Evolutionary conservation across 805 yeast species (phyloP).

Genomic region (Candida nitratophila): DNA sequence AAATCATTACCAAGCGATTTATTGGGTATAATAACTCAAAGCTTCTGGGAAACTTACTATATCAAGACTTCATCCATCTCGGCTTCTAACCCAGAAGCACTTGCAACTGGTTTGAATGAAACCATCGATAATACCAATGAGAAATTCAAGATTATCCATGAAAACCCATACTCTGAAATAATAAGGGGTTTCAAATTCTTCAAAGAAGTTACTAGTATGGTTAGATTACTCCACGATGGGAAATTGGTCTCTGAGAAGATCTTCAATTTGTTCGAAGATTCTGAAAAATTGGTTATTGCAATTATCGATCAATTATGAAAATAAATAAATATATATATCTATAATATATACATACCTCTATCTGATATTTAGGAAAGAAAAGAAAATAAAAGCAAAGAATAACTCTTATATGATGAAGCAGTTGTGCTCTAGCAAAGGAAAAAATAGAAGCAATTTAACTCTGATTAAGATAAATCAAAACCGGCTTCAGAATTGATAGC

Average conservation of each 20-base stretch:
- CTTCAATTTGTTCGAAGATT: not conserved
- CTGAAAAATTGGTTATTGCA: not conserved
- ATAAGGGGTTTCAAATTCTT: slow-evolving; percentile 16
- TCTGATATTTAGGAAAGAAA: no score
- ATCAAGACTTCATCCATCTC: slow-evolving; percentile 35
- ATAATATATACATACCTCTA: no score
- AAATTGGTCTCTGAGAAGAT: not conserved
- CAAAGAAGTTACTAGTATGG: slow-evolving; percentile 16
- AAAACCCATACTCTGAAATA: slow-evolving; percentile 14
- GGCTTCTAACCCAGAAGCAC: slow-evolving; percentile 27
- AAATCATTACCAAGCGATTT: slow-evolving; percentile 51
- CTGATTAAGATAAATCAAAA: slow-evolving; percentile 63
- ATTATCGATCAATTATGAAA: not conserved
- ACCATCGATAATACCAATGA: not conserved
- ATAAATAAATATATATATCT: not conserved
- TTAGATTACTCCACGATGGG: slow-evolving; percentile 8
- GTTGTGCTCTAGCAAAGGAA: no score
- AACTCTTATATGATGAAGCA: no score
- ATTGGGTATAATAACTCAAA: slow-evolving; percentile 52
- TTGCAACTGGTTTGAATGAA: slow-evolving; percentile 28
- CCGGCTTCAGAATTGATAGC: slow-evolving; percentile 81
- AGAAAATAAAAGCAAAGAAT: no score
- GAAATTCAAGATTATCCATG: slow-evolving; percentile 11
- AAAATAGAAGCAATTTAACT: no score
- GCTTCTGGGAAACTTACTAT: slow-evolving; percentile 35